A percentile compares a stretch with the other conserved stretches of the same genome.
These are phyloP conservation scores for Plasmopara viticola DNA, from an alignment of 352 stramenopile species.

Conservation along the genomic window DNA sequence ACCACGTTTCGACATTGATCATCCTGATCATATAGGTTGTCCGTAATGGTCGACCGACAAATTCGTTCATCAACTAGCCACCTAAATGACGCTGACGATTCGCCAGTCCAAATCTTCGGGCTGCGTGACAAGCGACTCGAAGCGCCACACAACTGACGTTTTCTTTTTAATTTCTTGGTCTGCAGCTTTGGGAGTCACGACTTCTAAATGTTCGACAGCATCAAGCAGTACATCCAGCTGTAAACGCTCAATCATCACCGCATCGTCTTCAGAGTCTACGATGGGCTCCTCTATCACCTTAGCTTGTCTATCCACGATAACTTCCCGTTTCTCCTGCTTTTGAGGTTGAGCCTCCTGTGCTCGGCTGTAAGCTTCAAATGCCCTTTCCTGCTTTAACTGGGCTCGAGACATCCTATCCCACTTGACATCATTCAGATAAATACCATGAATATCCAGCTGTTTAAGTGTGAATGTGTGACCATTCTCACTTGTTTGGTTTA, in stretches of 20 bases:
- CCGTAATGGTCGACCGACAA: too few species aligned
- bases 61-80: too few species aligned
- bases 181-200: constrained; percentile 20
- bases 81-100: constrained; percentile 36
- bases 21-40: too few species aligned
- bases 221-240: constrained; percentile 24
- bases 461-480: constrained; percentile 43
- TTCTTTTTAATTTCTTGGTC: constrained; percentile 31
- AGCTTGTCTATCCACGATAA: neutral
- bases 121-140: constrained; percentile 44
- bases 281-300: constrained; percentile 11
- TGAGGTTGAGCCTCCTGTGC: constrained; percentile 29
- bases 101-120: constrained; percentile 49
- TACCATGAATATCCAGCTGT: constrained; percentile 45
- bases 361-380: constrained; percentile 29
- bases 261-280: constrained; percentile 8
- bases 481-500: constrained; percentile 42
- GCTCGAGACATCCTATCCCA: constrained; percentile 45
- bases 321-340: constrained; percentile 13
- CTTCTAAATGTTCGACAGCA: constrained; percentile 34
- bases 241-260: constrained; percentile 24
- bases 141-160: constrained; percentile 27
- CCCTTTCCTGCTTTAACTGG: constrained; percentile 36
- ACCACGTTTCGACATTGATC: too few species aligned
- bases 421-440: constrained; percentile 36